Evolutionary conservation across 1,284 basidiomycete species (phyloP).

Genomic region (Heterobasidion irregulare): DNA sequence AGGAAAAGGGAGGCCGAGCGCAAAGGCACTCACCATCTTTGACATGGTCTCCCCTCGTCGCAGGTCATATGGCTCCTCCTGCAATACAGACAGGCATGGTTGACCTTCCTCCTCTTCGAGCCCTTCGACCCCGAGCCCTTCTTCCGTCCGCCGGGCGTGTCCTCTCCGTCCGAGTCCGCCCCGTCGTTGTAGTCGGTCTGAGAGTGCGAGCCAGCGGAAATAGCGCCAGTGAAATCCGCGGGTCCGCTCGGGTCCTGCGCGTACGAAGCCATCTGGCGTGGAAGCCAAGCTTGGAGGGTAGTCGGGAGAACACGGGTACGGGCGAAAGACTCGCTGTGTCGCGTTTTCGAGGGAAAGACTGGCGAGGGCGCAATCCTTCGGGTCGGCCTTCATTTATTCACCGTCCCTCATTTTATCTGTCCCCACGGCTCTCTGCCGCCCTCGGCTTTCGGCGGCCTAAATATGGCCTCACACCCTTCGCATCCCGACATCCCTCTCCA

Average conservation of each 20-base stretch:
- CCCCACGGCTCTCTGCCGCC: too few relatives aligned
- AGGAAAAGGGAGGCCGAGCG: slow-evolving; percentile 6
- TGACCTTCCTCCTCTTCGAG: slow-evolving; percentile 70
- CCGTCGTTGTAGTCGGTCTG: neutral
- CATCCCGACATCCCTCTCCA: too few relatives aligned
- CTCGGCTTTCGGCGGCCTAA: too few relatives aligned
- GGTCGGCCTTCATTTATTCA: neutral
- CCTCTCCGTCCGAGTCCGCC: slow-evolving; percentile 5
- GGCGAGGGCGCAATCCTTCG: neutral
- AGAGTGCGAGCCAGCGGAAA: neutral
- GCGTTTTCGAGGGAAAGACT: neutral
- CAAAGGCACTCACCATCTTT: slow-evolving; percentile 58
- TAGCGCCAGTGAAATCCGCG: neutral
- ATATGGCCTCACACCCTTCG: too few relatives aligned
- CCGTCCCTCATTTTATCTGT: too few relatives aligned
- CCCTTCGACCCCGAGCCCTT: slow-evolving; percentile 28
- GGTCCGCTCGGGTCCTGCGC: neutral
- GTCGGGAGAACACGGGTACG: neutral
- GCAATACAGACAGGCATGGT: slow-evolving; percentile 92
- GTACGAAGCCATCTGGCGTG: neutral
- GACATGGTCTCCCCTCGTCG: slow-evolving; percentile 83
- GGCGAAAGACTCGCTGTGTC: neutral
- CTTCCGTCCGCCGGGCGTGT: slow-evolving; percentile 19
- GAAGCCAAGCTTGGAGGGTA: neutral
- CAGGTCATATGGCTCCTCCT: slow-evolving; percentile 91